A percentile compares a stretch with the other conserved stretches of the same genome.
phyloP scores from a whole-genome alignment of 371 early-diverging fungal genomes.

The Capillidium rhysosporum region DNA sequence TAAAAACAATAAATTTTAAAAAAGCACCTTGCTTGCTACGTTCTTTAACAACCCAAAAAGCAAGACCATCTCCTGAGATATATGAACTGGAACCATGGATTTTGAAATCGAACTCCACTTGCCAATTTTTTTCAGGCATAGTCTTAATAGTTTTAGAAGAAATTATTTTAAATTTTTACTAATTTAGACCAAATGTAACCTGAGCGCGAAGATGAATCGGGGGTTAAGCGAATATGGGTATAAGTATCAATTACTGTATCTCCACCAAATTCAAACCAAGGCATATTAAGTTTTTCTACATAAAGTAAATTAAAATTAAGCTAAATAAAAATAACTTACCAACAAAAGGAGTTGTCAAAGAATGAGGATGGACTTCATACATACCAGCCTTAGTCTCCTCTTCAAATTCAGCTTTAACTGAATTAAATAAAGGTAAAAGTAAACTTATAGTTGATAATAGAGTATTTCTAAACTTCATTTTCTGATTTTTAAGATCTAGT shows the following conservation, averaged over 20 bases:
- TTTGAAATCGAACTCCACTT: conserved; percentile 81
- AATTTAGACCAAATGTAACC: conserved; percentile 74
- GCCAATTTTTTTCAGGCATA: conserved; percentile 51
- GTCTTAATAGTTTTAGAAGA: conserved; percentile 16
- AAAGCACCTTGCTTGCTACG: conserved; percentile 18
- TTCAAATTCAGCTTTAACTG: conserved; percentile 11
- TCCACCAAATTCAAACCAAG: conserved; percentile 34
- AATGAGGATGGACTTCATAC: not conserved
- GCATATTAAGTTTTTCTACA: not conserved
- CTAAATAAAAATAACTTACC: not conserved
- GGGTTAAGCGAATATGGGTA: conserved; percentile 62
- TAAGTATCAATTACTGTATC: conserved; percentile 47
- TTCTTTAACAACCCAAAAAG: conserved; percentile 63
- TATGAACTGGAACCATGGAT: conserved; percentile 35
- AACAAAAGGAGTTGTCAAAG: conserved; percentile 2
- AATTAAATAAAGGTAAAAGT: conserved; percentile 8
- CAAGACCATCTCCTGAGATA: conserved; percentile 80
- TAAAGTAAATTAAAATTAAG: not conserved
- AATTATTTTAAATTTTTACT: conserved; percentile 14
- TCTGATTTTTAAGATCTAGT: too few species aligned
- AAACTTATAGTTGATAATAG: too few species aligned
- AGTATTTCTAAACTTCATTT: too few species aligned
- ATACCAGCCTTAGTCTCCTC: not conserved
- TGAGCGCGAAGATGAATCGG: conserved; percentile 49
- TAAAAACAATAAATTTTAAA: not conserved